Evolutionary conservation across 495 filamentous ascomycete species (phyloP).

Genomic region (Venustampulla echinocandica): DNA sequence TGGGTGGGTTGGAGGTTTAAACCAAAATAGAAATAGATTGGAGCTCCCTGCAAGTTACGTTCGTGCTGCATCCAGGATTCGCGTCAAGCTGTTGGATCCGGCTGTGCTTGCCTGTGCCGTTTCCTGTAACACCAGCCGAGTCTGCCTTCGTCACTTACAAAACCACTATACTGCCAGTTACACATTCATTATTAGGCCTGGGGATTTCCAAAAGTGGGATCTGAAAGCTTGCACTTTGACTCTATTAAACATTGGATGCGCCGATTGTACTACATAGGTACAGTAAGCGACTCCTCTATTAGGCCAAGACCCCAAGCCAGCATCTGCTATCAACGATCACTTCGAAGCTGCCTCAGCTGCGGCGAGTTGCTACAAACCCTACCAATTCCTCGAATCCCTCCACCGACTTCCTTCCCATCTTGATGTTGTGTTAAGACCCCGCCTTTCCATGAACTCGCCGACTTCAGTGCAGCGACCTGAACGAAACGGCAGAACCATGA

Average conservation of each 20-base stretch:
- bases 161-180: neutral
- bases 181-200: too few species aligned
- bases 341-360: neutral
- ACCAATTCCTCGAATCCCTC: neutral
- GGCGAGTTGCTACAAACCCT: neutral
- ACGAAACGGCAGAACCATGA: slow-evolving; percentile 19
- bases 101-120: neutral
- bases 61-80: neutral
- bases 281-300: slow-evolving; percentile 16
- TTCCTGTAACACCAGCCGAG: neutral
- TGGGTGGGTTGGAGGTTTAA: neutral
- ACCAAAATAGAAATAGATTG: slow-evolving; percentile 1
- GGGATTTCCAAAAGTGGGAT: too few species aligned
- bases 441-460: slow-evolving; percentile 5
- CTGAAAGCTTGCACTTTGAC: neutral
- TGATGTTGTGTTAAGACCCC: slow-evolving; percentile 8
- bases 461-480: slow-evolving; percentile 17
- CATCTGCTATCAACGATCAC: neutral
- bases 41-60: neutral
- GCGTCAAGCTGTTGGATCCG: neutral
- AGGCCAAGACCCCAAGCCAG: neutral
- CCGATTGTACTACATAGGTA: too few species aligned
- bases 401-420: neutral
- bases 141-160: neutral
- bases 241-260: slow-evolving; percentile 3